A percentile compares a stretch with the other conserved stretches of the same genome.
Evolutionary conservation across 1,284 basidiomycete species (phyloP).

Genomic region (Inonotus hispidus): DNA sequence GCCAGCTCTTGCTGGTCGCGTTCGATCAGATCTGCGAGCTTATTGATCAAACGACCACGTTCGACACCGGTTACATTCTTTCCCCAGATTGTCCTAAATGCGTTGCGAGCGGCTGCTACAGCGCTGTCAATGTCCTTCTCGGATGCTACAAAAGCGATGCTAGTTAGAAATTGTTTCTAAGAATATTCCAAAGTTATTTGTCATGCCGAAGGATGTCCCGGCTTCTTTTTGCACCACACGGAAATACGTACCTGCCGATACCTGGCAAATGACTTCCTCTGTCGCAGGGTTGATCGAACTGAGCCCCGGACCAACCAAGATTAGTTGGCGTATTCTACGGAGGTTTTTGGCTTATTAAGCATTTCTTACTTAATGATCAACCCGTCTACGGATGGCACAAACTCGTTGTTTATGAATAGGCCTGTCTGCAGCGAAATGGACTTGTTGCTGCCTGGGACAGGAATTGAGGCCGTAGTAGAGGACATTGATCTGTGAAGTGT

Average conservation of each 20-base stretch:
- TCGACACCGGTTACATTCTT: constrained; percentile 80
- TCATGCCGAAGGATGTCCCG: background rate
- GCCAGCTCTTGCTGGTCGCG: constrained; percentile 72
- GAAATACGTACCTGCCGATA: constrained; percentile 53
- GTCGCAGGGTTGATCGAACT: constrained; percentile 72
- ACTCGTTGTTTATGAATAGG: constrained; percentile 89
- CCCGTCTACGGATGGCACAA: constrained; percentile 59
- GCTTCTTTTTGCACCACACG: background rate
- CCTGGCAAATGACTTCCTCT: constrained; percentile 61
- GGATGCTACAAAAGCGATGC: constrained; percentile 44
- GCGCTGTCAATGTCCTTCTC: constrained; percentile 77
- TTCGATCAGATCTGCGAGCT: constrained; percentile 91
- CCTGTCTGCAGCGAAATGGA: constrained; percentile 68
- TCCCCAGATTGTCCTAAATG: constrained; percentile 88
- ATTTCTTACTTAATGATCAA: constrained; percentile 45
- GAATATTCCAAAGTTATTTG: background rate
- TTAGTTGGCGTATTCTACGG: background rate
- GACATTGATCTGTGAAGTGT: constrained; percentile 13
- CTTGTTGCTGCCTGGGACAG: constrained; percentile 34
- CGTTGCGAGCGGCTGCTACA: constrained; percentile 77
- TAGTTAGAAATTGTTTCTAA: background rate
- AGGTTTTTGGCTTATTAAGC: constrained; percentile 23
- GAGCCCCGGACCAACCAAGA: background rate
- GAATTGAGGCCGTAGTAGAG: constrained; percentile 1
- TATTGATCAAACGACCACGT: constrained; percentile 74